phyloP scores from a whole-genome alignment of 1,284 basidiomycete species.

The Coniferiporia weirii region DNA sequence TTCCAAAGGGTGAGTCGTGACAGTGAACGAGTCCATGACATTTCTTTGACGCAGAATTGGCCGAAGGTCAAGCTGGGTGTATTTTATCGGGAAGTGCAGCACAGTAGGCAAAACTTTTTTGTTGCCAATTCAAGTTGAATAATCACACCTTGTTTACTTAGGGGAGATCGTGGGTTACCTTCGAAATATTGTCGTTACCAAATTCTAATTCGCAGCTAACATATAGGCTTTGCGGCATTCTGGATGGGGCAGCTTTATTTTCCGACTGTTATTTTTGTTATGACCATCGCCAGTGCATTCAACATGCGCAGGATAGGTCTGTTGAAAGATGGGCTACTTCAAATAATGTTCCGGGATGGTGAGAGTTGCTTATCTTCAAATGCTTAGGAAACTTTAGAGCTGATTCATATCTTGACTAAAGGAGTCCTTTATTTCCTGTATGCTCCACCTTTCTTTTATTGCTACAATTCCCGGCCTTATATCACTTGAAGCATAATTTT shows the following conservation, averaged over 20 bases:
- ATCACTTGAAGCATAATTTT: no score
- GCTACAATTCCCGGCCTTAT: no score
- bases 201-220: background rate
- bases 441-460: no score
- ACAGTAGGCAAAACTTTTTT: background rate
- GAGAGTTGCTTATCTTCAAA: no score
- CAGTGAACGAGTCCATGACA: background rate
- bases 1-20: background rate
- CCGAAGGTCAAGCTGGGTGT: background rate
- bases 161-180: background rate
- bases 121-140: background rate
- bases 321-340: no score
- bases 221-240: background rate
- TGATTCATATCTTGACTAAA: no score
- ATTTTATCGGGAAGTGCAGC: background rate
- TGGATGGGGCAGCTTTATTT: conserved; percentile 4
- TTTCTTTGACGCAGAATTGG: background rate
- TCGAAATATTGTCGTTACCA: background rate
- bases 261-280: background rate
- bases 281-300: background rate
- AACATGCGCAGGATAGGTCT: background rate
- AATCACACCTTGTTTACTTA: background rate
- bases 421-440: no score
- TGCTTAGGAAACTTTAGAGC: no score
- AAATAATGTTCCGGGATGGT: no score